A percentile compares a stretch with the other conserved stretches of the same genome.
Conservation (phyloP, 2,329 filamentous ascomycete species). For the Stemphylium vesicarium region DNA sequence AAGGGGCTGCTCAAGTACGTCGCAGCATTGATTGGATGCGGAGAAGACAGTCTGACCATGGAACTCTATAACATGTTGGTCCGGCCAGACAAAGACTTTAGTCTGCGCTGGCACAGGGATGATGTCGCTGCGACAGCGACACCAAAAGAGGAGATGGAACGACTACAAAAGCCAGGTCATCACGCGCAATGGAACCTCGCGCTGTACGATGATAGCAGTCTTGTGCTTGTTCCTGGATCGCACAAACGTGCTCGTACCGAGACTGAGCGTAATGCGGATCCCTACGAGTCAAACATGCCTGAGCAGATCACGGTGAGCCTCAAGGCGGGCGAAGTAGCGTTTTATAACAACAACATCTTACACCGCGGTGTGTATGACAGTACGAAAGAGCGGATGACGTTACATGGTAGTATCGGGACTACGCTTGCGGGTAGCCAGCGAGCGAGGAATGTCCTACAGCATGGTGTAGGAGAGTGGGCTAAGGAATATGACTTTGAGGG, state of each 20-base stretch:
- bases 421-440: conserved; percentile 60
- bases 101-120: conserved; percentile 84
- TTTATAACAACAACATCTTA: conserved; percentile 90
- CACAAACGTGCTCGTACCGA: conserved; percentile 75
- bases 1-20: conserved; percentile 67
- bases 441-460: conserved; percentile 76
- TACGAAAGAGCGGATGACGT: conserved; percentile 67
- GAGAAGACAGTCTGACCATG: conserved; percentile 72
- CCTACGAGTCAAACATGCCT: conserved; percentile 67
- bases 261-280: conserved; percentile 69
- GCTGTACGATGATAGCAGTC: conserved; percentile 72
- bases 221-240: conserved; percentile 79
- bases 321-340: conserved; percentile 77
- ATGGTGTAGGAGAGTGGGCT: conserved; percentile 73
- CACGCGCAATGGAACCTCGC: conserved; percentile 91
- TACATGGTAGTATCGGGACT: conserved; percentile 75
- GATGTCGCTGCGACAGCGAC: conserved; percentile 73
- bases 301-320: conserved; percentile 71
- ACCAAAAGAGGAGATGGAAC: conserved; percentile 68
- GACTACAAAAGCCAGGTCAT: conserved; percentile 66
- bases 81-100: conserved; percentile 72
- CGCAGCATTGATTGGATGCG: conserved; percentile 65
- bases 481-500: conserved; percentile 64
- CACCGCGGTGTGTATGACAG: conserved; percentile 72
- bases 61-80: conserved; percentile 89